These are phyloP conservation scores for Ophiobolus disseminans DNA, from an alignment of 2,329 filamentous ascomycete species.

Conservation along the genomic window DNA sequence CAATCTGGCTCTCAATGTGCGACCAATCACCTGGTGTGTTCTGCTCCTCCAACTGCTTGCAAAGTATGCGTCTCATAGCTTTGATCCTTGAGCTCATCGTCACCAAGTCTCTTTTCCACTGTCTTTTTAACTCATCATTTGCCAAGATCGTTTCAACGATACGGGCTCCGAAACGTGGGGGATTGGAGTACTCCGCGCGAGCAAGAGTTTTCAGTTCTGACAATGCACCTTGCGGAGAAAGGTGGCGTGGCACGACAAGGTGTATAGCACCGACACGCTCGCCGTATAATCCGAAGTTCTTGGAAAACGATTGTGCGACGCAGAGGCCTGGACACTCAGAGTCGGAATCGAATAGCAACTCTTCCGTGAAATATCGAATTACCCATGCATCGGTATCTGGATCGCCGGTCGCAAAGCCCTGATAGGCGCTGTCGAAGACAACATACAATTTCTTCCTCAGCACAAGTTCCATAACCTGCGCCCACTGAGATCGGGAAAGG, in stretches of 20 bases:
- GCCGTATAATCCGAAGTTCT: conserved; percentile 48
- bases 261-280: conserved; percentile 42
- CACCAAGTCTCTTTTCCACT: not conserved
- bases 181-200: not conserved
- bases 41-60: not conserved
- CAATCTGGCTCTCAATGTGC: not conserved
- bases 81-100: not conserved
- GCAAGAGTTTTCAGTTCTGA: not conserved
- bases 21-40: not conserved
- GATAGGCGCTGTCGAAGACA: conserved; percentile 45
- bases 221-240: not conserved
- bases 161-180: not conserved
- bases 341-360: not conserved
- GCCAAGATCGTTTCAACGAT: not conserved
- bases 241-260: conserved; percentile 13
- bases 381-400: conserved; percentile 39
- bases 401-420: conserved; percentile 39
- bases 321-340: not conserved
- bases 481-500: not conserved
- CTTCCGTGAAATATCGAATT: conserved; percentile 27
- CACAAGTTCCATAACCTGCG: not conserved
- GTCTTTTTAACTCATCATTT: not conserved
- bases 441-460: not conserved
- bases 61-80: not conserved
- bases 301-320: conserved; percentile 43